Base-by-base conservation (phyloP, 2,329 filamentous ascomycete genomes). In the Sporothrix globosa region DNA sequence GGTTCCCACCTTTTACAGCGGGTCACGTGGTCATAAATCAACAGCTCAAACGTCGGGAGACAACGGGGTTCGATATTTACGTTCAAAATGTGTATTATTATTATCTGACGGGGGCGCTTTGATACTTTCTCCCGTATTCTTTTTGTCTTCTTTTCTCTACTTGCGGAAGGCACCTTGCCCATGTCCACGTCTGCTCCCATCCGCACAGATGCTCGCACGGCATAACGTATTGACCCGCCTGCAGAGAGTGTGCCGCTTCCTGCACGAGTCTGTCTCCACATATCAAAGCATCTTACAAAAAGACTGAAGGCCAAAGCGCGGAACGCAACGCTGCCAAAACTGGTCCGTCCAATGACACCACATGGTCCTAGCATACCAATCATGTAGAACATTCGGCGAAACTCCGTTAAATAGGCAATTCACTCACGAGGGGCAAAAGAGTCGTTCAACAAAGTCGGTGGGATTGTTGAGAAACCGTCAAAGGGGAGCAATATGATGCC, bases 281-380 rank as follows among this genome's bases (percentile, higher is more conserved):
- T 61, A 34, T 50, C 44, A 1, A n/a, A 2, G 58, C 24, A 24
- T 63, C 58, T 46, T 11, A 65, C 61, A 34, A 30, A 44, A 44
- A 3, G 52, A 21, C 9, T 10, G 24, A 24, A 46, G 65, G 65
- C 34, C 50, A 67, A 67, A 67, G 65, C 65, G 65, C 50, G 50
- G 19, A 24, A 54, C 61, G 24, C 61, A 50, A 41, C 7, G 44
- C 9, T 21, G 2, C 19, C 44, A 14, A 48, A 30, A 9, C 24
- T 50, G 61, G 61, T 65, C 46, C 44, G 44, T 41, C 58, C 60
- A 63, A 63, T 63, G 60, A 24, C 27, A 41, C 27, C 61, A 50
- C 58, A 14, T n/a, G 46, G 39, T 2, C n/a, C 58, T 48, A 48
- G 66, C 53, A 1, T 60, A n/a, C n/a, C 30, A 39, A 52, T 34